Conservation (phyloP, 139 green algal genomes). For the Pseudopediastrum boryanum region DNA sequence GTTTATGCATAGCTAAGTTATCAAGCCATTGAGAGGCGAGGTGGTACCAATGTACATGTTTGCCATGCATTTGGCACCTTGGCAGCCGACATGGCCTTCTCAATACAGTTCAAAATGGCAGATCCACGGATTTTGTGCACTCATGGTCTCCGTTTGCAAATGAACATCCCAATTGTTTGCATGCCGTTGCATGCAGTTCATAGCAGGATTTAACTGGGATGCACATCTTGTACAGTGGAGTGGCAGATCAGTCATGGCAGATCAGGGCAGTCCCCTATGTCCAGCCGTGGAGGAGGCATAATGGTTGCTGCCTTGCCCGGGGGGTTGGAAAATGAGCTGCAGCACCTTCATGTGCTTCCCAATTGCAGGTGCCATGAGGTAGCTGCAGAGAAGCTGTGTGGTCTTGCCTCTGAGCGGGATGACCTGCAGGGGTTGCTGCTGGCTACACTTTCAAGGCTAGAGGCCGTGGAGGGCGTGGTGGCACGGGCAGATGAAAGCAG, state of each 20-base stretch:
- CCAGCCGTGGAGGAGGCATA: neutral
- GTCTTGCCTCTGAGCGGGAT: conserved; percentile 31
- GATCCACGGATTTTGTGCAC: too few relatives aligned
- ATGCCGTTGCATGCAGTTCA: too few relatives aligned
- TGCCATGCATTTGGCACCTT: too few relatives aligned
- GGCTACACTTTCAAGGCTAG: conserved; percentile 52
- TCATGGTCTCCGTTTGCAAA: too few relatives aligned
- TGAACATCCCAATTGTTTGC: too few relatives aligned
- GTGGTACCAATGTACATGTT: too few relatives aligned
- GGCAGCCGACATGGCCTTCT: too few relatives aligned
- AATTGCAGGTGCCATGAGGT: conserved; percentile 12
- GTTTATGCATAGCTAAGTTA: too few relatives aligned
- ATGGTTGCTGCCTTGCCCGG: neutral
- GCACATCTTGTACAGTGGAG: neutral
- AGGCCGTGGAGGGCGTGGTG: conserved; percentile 58
- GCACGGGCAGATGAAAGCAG: conserved; percentile 49
- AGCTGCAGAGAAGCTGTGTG: conserved; percentile 15
- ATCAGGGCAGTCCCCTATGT: neutral
- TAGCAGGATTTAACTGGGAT: neutral
- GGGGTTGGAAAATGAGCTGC: neutral
- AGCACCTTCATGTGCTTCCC: neutral
- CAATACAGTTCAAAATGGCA: too few relatives aligned
- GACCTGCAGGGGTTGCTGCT: conserved; percentile 45
- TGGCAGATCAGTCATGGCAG: neutral
- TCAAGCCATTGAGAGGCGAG: too few relatives aligned